Percentiles rank a stretch among this genome's conserved stretches.
Evolutionary conservation across 164 flowering plant genomes (phyloP).

Genomic region (Saururus chinensis): DNA sequence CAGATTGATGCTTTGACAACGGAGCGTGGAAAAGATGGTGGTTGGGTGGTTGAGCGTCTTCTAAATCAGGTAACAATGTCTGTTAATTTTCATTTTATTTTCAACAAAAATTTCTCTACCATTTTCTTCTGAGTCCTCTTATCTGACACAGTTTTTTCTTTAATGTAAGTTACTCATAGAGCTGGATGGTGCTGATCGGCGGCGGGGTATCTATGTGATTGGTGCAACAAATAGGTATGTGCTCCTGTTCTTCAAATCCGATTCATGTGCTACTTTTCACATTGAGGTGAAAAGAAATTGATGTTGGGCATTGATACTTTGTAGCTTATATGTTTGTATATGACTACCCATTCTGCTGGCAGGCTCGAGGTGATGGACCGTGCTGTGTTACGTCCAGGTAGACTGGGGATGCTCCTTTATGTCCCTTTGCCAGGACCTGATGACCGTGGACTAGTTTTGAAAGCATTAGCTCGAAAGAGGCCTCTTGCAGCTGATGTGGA

Average conservation of each 20-base stretch:
- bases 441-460: conserved; percentile 62
- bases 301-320: background rate
- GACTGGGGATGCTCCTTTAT: conserved; percentile 76
- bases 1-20: conserved; percentile 94
- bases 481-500: conserved; percentile 60
- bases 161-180: conserved; percentile 69
- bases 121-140: background rate
- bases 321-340: background rate
- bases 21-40: conserved; percentile 75
- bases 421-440: conserved; percentile 74
- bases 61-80: conserved; percentile 60
- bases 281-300: background rate
- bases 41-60: conserved; percentile 75
- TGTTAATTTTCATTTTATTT: background rate
- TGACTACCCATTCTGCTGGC: conserved; percentile 7
- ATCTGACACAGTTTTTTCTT: background rate
- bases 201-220: conserved; percentile 75
- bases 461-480: conserved; percentile 56
- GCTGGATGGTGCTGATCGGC: conserved; percentile 73
- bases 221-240: conserved; percentile 90
- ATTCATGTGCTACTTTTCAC: background rate
- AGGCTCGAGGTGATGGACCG: conserved; percentile 80
- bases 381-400: conserved; percentile 79
- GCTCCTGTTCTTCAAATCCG: background rate
- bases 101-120: background rate